phyloP scores from a whole-genome alignment of 2,329 filamentous ascomycete genomes.

The Mollisiaceae sp. region DNA sequence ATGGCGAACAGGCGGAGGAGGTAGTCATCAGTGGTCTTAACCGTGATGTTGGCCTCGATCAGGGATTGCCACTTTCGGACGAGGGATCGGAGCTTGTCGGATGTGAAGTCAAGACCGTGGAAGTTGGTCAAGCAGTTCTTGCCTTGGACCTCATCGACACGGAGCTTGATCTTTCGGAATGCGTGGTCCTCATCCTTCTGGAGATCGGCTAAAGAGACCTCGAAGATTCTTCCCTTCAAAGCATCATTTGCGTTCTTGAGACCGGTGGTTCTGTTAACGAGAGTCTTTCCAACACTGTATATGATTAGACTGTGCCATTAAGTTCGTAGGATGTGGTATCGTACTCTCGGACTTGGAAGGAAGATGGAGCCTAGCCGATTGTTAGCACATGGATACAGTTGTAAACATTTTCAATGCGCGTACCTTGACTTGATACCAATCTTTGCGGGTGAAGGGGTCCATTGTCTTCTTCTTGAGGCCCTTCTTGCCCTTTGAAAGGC shows the following conservation, averaged over 20 bases:
- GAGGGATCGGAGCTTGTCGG: slow-evolving; percentile 98
- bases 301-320: slow-evolving; percentile 43
- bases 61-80: slow-evolving; percentile 99
- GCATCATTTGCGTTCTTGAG: slow-evolving; percentile 99
- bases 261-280: slow-evolving; percentile 99
- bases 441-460: slow-evolving; percentile 98
- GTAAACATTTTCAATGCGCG: slow-evolving; percentile 36
- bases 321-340: slow-evolving; percentile 25
- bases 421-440: slow-evolving; percentile 98
- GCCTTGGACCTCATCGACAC: slow-evolving; percentile 98
- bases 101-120: slow-evolving; percentile 99
- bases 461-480: slow-evolving; percentile 99
- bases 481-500: slow-evolving; percentile 99
- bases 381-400: slow-evolving; percentile 36
- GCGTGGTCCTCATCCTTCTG: slow-evolving; percentile 99
- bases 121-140: slow-evolving; percentile 99
- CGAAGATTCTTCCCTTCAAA: slow-evolving; percentile 97
- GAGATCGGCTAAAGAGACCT: slow-evolving; percentile 97
- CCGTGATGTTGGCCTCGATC: slow-evolving; percentile 99
- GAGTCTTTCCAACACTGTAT: slow-evolving; percentile 95
- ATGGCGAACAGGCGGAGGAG: slow-evolving; percentile 99
- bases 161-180: slow-evolving; percentile 99
- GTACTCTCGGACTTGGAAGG: slow-evolving; percentile 96
- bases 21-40: slow-evolving; percentile 99
- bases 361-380: slow-evolving; percentile 77